Evolutionary conservation across 768 basidiomycete species (phyloP).

Genomic region (Lentinus brumalis): DNA sequence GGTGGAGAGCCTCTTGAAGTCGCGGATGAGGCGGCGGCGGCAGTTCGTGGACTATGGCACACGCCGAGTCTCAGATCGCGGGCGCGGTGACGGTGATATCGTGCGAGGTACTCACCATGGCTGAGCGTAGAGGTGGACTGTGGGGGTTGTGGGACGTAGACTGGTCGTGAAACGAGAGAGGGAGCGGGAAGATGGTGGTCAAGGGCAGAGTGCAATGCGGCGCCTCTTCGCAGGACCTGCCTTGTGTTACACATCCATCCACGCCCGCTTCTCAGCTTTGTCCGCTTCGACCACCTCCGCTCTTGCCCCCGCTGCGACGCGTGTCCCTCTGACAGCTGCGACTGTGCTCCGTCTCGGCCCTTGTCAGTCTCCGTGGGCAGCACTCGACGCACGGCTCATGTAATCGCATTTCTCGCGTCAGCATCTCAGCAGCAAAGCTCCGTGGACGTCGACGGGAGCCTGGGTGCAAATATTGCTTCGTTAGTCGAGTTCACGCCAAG

Average conservation of each 20-base stretch:
- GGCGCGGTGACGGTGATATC: background rate
- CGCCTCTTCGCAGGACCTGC: background rate
- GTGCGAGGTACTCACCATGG: background rate
- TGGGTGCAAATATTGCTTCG: too few species aligned
- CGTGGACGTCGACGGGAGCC: too few species aligned
- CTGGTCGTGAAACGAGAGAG: background rate
- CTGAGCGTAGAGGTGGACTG: background rate
- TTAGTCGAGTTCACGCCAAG: too few species aligned
- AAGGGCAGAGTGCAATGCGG: conserved; percentile 8
- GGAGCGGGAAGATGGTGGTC: conserved; percentile 8
- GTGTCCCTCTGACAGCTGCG: background rate
- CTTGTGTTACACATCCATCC: background rate
- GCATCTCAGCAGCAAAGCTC: too few species aligned
- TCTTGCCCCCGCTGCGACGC: background rate
- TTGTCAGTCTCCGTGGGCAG: too few species aligned
- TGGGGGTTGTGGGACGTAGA: background rate
- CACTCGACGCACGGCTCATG: too few species aligned
- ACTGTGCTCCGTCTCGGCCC: too few species aligned
- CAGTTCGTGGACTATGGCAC: conserved; percentile 77
- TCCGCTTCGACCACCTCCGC: background rate
- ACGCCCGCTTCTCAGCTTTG: background rate
- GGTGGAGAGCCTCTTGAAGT: conserved; percentile 93
- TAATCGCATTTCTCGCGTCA: too few species aligned
- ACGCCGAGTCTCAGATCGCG: conserved; percentile 30
- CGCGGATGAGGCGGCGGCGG: conserved; percentile 92